phyloP scores from a whole-genome alignment of 1,284 basidiomycete species.

The Malassezia caprae region DNA sequence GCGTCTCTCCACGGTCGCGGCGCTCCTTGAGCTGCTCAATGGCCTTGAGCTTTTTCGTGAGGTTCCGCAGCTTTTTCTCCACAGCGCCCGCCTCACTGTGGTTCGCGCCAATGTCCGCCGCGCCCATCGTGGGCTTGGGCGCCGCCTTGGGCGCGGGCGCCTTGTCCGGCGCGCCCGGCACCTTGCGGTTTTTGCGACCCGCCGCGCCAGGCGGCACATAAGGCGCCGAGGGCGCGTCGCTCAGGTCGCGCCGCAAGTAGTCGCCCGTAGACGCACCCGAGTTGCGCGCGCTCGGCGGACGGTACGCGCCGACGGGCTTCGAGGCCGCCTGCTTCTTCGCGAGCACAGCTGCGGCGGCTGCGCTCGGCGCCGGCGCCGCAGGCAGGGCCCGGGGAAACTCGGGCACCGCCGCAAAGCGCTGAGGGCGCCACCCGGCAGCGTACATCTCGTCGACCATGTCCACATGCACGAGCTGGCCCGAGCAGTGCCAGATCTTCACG shows the following conservation, averaged over 20 bases:
- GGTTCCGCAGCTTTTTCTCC: slow-evolving; percentile 58
- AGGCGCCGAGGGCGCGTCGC: slow-evolving; percentile 1
- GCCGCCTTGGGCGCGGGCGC: not conserved
- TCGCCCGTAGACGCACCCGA: slow-evolving; percentile 21
- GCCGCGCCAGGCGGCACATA: slow-evolving; percentile 8
- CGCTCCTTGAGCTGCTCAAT: slow-evolving; percentile 91
- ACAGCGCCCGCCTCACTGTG: slow-evolving; percentile 21
- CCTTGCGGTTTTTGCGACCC: slow-evolving; percentile 6
- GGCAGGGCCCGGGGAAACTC: slow-evolving; percentile 68
- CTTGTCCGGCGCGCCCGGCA: slow-evolving; percentile 7
- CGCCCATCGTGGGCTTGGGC: slow-evolving; percentile 23
- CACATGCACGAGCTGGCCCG: slow-evolving; percentile 70
- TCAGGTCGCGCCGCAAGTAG: slow-evolving; percentile 22
- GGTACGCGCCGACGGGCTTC: slow-evolving; percentile 48
- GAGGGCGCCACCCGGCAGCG: slow-evolving; percentile 73
- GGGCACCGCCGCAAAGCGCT: slow-evolving; percentile 56
- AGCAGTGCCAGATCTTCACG: slow-evolving; percentile 88
- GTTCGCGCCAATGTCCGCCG: slow-evolving; percentile 31
- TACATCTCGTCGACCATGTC: slow-evolving; percentile 75
- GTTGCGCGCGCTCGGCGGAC: slow-evolving; percentile 57
- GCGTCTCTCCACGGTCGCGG: slow-evolving; percentile 68
- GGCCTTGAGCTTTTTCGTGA: slow-evolving; percentile 87
- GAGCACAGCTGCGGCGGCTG: slow-evolving; percentile 52
- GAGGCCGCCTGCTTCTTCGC: slow-evolving; percentile 40
- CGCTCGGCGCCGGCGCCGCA: slow-evolving; percentile 62